Percentiles rank a stretch among this genome's conserved stretches.
Evolutionary conservation across 2,329 filamentous ascomycete species (phyloP).

Genomic region (Lachnellula suecica): DNA sequence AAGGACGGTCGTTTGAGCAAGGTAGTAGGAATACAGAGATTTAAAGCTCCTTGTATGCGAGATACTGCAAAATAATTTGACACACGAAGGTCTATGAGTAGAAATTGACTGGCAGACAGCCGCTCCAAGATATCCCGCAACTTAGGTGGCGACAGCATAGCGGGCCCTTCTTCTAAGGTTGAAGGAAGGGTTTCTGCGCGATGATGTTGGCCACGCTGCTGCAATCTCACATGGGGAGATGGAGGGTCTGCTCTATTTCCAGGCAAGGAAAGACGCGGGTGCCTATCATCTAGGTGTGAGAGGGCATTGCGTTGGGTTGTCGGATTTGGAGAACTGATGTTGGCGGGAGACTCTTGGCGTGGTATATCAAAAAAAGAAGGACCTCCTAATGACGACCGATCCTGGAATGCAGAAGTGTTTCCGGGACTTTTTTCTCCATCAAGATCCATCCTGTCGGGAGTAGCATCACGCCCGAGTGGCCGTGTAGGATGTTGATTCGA

Average conservation of each 20-base stretch:
- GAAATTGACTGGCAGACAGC: conserved; percentile 35
- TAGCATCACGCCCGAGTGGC: conserved; percentile 14
- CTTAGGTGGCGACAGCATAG: conserved; percentile 52
- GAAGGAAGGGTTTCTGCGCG: conserved; percentile 55
- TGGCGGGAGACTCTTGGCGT: conserved; percentile 46
- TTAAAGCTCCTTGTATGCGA: conserved; percentile 78
- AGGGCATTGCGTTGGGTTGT: conserved; percentile 23
- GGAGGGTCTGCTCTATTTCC: conserved; percentile 45
- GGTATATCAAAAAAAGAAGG: conserved; percentile 41
- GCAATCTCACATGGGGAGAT: conserved; percentile 31
- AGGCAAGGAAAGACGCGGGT: conserved; percentile 55
- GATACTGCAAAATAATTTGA: conserved; percentile 77
- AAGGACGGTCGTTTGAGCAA: conserved; percentile 88
- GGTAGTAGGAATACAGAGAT: conserved; percentile 93
- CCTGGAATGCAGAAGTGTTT: conserved; percentile 49
- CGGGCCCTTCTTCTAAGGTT: conserved; percentile 45
- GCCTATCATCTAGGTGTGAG: conserved; percentile 45
- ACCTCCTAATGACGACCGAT: conserved; percentile 36
- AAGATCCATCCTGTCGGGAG: conserved; percentile 38
- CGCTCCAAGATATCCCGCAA: conserved; percentile 56
- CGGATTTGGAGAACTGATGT: conserved; percentile 34
- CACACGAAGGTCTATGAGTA: conserved; percentile 84
- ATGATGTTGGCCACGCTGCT: conserved; percentile 20
- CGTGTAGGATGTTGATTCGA: conserved; percentile 16
- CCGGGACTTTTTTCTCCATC: conserved; percentile 49